A percentile compares a stretch with the other conserved stretches of the same genome.
phyloP scores from a whole-genome alignment of 805 yeast genomes.

The Kodamaea leandrae region DNA sequence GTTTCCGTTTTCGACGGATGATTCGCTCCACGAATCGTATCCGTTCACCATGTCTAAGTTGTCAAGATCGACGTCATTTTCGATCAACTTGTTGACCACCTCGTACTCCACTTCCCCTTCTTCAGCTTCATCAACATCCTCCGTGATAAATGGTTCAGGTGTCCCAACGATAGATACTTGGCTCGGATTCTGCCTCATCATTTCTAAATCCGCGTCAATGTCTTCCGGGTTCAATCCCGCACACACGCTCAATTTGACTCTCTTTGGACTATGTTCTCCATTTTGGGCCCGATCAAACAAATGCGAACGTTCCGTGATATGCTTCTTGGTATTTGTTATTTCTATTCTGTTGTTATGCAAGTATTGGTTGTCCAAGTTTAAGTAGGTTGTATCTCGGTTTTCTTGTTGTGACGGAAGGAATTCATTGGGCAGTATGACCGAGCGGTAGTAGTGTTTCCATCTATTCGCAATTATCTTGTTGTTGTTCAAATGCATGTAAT shows the following conservation, averaged over 20 bases:
- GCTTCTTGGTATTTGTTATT: constrained; percentile 27
- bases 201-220: constrained; percentile 23
- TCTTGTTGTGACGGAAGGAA: constrained; percentile 13
- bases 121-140: background rate
- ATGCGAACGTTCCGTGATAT: constrained; percentile 12
- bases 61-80: constrained; percentile 8
- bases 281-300: background rate
- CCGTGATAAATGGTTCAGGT: background rate
- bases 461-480: constrained; percentile 10
- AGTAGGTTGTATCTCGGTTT: constrained; percentile 21
- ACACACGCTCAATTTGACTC: constrained; percentile 17
- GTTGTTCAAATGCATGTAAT: constrained; percentile 25
- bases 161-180: background rate
- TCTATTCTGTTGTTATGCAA: constrained; percentile 31
- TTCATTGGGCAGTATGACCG: constrained; percentile 22
- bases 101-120: constrained; percentile 3
- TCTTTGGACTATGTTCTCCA: background rate
- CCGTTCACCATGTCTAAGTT: constrained; percentile 8
- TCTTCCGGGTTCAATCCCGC: constrained; percentile 23
- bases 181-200: constrained; percentile 14
- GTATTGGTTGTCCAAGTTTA: constrained; percentile 22
- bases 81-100: constrained; percentile 5
- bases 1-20: constrained; percentile 2
- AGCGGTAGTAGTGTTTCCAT: constrained; percentile 25
- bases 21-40: constrained; percentile 8